These are phyloP conservation scores for Arctium minus DNA, from an alignment of 129 eudicot species.

Conservation along the genomic window DNA sequence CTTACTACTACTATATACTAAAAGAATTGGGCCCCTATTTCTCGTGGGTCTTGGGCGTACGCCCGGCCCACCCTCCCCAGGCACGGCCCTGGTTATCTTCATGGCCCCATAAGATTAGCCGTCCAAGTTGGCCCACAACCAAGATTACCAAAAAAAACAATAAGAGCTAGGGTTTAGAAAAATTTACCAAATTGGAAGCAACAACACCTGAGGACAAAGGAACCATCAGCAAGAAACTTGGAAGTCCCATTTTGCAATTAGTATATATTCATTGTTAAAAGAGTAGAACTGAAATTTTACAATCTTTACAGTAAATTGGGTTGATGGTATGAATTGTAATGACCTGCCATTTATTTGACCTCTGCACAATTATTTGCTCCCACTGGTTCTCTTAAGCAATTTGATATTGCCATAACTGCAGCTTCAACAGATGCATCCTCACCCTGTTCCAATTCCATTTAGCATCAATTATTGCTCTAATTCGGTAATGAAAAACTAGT, in stretches of 20 bases:
- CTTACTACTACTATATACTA: too few species aligned
- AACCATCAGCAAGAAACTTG: not conserved
- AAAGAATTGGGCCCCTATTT: too few species aligned
- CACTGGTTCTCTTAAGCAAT: slow-evolving; percentile 91
- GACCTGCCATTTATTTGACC: slow-evolving; percentile 48
- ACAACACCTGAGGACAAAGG: not conserved
- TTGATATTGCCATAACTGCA: slow-evolving; percentile 90
- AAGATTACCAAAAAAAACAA: too few species aligned
- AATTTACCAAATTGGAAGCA: too few species aligned
- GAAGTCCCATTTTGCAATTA: not conserved
- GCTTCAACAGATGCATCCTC: slow-evolving; percentile 98
- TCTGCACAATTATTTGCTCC: slow-evolving; percentile 88
- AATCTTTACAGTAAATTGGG: not conserved
- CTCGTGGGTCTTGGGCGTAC: too few species aligned
- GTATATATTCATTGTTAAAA: not conserved
- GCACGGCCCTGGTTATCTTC: too few species aligned
- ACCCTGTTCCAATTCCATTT: slow-evolving; percentile 47
- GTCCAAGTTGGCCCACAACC: too few species aligned
- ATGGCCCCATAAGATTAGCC: not conserved
- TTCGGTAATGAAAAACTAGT: not conserved
- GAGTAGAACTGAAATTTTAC: too few species aligned
- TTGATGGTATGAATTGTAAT: not conserved
- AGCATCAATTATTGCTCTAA: not conserved
- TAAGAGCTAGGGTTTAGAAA: too few species aligned
- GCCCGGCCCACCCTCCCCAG: too few species aligned